These are phyloP conservation scores for Geranium brycei DNA, from an alignment of 345 rosid species.

Conservation along the genomic window DNA sequence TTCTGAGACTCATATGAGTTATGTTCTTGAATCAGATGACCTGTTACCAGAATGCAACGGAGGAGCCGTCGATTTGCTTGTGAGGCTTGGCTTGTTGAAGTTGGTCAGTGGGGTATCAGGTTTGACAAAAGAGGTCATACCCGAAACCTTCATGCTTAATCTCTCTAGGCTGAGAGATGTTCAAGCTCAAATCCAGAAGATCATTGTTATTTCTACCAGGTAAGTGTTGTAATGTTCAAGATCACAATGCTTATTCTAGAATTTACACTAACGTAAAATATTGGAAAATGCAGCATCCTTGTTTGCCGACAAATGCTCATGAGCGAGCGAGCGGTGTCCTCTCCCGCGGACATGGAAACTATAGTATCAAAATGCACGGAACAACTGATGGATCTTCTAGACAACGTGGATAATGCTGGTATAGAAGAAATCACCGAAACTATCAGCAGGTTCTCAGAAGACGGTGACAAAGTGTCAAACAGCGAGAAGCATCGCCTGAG, in stretches of 20 bases:
- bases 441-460: slow-evolving; percentile 24
- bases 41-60: slow-evolving; percentile 51
- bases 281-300: slow-evolving; percentile 43
- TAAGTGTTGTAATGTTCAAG: slow-evolving; percentile 3
- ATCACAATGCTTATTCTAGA: not conserved
- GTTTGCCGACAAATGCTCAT: slow-evolving; percentile 60
- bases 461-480: slow-evolving; percentile 9
- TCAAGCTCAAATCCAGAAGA: slow-evolving; percentile 76
- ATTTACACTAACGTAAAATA: not conserved
- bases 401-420: slow-evolving; percentile 34
- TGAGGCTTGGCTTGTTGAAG: slow-evolving; percentile 74
- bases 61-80: slow-evolving; percentile 50
- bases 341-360: slow-evolving; percentile 43
- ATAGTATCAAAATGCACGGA: slow-evolving; percentile 27
- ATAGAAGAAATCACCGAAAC: slow-evolving; percentile 45
- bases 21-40: slow-evolving; percentile 22
- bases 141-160: slow-evolving; percentile 66
- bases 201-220: slow-evolving; percentile 64
- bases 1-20: not conserved
- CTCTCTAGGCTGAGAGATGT: slow-evolving; percentile 52
- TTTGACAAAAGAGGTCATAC: slow-evolving; percentile 37
- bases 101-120: slow-evolving; percentile 53
- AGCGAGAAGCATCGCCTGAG: slow-evolving; percentile 23
- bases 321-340: slow-evolving; percentile 36
- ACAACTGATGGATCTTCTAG: slow-evolving; percentile 39